phyloP scores from a whole-genome alignment of 805 yeast genomes.

The Teunomyces kruisii region DNA sequence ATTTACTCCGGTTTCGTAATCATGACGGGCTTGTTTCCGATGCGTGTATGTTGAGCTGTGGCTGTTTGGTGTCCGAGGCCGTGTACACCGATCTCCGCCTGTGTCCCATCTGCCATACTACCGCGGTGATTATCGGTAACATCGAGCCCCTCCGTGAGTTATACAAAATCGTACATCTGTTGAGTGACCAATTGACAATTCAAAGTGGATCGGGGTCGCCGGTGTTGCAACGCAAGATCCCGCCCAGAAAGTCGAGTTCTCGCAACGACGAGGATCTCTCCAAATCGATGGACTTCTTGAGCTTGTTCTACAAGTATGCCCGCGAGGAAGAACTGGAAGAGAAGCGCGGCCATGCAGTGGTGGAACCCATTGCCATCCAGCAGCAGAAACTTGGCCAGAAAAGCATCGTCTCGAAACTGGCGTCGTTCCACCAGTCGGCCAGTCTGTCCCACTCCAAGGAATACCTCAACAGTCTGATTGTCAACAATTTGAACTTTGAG shows the following conservation, averaged over 20 bases:
- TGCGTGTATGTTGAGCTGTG: conserved; percentile 39
- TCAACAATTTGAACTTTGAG: conserved; percentile 14
- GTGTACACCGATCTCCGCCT: conserved; percentile 17
- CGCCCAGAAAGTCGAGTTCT: neutral
- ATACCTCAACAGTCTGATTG: neutral
- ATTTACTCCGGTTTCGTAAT: conserved; percentile 26
- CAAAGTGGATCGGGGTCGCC: neutral
- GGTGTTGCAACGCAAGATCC: neutral
- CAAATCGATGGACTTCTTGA: conserved; percentile 29
- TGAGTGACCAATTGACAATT: conserved; percentile 10
- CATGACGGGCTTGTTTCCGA: conserved; percentile 24
- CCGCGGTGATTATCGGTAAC: conserved; percentile 24
- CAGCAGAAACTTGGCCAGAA: neutral
- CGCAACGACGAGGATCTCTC: conserved; percentile 1
- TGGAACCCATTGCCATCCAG: conserved; percentile 12
- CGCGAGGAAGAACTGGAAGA: conserved; percentile 27
- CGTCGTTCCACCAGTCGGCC: neutral
- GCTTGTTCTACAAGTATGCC: conserved; percentile 40
- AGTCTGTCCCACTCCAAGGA: conserved; percentile 2
- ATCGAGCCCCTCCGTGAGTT: conserved; percentile 35
- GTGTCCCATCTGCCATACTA: neutral
- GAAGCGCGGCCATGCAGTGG: conserved; percentile 1
- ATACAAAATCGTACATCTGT: conserved; percentile 22
- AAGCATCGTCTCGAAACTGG: neutral
- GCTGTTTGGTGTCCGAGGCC: conserved; percentile 39